Base-by-base conservation (phyloP, 768 basidiomycete genomes). In the Lactifluus hygrophoroides region DNA sequence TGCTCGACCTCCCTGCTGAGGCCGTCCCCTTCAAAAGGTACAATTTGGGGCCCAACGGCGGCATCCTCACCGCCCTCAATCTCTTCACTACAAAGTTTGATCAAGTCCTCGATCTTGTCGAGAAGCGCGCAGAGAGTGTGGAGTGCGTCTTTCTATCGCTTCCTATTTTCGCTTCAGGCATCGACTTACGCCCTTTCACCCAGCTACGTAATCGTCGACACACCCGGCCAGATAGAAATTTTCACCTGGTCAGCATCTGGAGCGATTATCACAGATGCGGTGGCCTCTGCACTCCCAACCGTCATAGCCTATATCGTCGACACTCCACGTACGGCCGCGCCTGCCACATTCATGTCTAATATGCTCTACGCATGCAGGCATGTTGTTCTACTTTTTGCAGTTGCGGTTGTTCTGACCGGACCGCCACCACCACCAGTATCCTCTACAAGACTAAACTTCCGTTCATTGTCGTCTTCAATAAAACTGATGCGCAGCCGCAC, bases 221-320 rank as follows among this genome's bases (percentile, higher is more conserved):
- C 96, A 0, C 96, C 96, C 6, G 96, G 96, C 4, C 96, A 99
- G 73, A 99, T 99, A 67, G 96, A 99, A 73, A 99, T 98, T 64
- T 99, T 99, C 69, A 99, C 96, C 50, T 99, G 96, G 96, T 97
- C 94, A 0, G 96, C 96, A 2, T 97, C 94, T 46, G 96, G 96
- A 5, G 87, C 95, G 11, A 99, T 99, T 68, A 98, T 99, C 66
- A 99, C 96, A 42, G 94, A 98, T 68, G 91, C 96, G 17, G 78
- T 99, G 42, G 96, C 96, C 0, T 90, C 91, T 3, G 83, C 94
- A 0, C 76, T 98, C 57, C 96, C 96, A 5, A 87, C 96, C 2
- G 91, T 95, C 34, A 85, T 99, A 35, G 96, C 96, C 16, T 99
- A 98, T 68, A 81, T 99, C 60, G 92, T 99, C 65, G 96, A 99